Conservation (phyloP, 345 rosid genomes). For the Cardamine resedifolia region DNA sequence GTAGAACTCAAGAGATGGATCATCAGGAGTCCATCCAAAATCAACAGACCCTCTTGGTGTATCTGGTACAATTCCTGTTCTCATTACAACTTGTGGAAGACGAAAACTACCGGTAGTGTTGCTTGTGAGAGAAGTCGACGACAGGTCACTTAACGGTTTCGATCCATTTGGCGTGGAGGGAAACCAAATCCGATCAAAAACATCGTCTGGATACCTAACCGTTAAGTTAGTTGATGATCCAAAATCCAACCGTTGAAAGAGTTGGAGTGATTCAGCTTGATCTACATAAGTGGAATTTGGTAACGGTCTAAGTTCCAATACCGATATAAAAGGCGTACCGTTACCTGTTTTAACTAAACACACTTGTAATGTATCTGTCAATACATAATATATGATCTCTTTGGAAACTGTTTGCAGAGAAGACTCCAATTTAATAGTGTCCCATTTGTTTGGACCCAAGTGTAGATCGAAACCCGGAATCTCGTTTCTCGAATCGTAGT, state of each 20-base stretch:
- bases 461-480: constrained; percentile 50
- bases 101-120: not conserved
- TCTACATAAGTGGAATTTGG: constrained; percentile 8
- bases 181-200: constrained; percentile 46
- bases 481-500: constrained; percentile 45
- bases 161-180: constrained; percentile 3
- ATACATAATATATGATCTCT: constrained; percentile 47
- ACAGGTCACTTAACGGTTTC: not conserved
- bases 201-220: constrained; percentile 51
- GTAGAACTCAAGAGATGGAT: constrained; percentile 38
- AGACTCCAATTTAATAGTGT: constrained; percentile 25
- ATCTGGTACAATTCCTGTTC: constrained; percentile 40
- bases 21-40: constrained; percentile 27
- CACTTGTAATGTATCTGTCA: constrained; percentile 40
- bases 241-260: constrained; percentile 35
- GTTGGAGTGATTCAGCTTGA: constrained; percentile 32
- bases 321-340: constrained; percentile 59
- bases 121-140: not conserved
- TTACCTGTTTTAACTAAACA: constrained; percentile 54
- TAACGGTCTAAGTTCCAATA: constrained; percentile 49
- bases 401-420: not conserved
- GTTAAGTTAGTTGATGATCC: constrained; percentile 38
- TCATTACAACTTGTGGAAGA: constrained; percentile 43
- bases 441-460: constrained; percentile 55
- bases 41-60: constrained; percentile 28